Conservation (phyloP, 768 basidiomycete genomes). For the Hygrocybe punicea region DNA sequence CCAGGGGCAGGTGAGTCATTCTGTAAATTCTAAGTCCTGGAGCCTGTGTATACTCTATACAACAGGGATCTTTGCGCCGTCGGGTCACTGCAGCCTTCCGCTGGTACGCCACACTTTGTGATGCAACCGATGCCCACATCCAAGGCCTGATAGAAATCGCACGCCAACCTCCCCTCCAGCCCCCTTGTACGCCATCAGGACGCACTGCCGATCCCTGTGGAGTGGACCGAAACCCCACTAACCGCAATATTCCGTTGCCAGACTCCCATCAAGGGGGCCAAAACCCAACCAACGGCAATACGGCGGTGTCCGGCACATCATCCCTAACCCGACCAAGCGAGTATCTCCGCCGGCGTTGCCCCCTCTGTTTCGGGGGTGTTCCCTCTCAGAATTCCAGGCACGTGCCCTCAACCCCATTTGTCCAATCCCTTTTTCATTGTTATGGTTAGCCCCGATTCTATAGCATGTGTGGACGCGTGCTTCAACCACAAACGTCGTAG, state of each 20-base stretch:
- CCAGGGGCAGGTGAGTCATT: slow-evolving; percentile 10
- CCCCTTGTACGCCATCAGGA: neutral
- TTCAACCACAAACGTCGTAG: slow-evolving; percentile 33
- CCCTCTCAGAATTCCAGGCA: neutral
- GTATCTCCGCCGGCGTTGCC: slow-evolving; percentile 7
- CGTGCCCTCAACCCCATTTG: neutral
- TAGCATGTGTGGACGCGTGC: slow-evolving; percentile 34
- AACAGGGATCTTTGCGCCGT: slow-evolving; percentile 21
- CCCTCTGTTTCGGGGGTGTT: slow-evolving; percentile 8
- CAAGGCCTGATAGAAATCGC: slow-evolving; percentile 1
- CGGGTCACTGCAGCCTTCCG: slow-evolving; percentile 25
- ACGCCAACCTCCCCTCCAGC: neutral
- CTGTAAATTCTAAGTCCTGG: too few relatives aligned
- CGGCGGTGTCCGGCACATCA: neutral
- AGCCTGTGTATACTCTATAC: neutral
- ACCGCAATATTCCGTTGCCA: too few relatives aligned
- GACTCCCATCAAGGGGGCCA: neutral
- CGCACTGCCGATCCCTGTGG: too few relatives aligned
- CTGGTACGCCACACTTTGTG: slow-evolving; percentile 23
- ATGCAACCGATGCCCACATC: slow-evolving; percentile 11
- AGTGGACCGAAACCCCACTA: too few relatives aligned
- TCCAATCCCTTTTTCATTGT: neutral
- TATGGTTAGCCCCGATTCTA: slow-evolving; percentile 19
- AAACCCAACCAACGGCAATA: neutral
- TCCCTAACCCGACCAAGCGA: slow-evolving; percentile 1